Percentiles rank a stretch among this genome's conserved stretches.
phyloP scores from a whole-genome alignment of 2,329 filamentous ascomycete genomes.

The Ophidiomyces ophidiicola region DNA sequence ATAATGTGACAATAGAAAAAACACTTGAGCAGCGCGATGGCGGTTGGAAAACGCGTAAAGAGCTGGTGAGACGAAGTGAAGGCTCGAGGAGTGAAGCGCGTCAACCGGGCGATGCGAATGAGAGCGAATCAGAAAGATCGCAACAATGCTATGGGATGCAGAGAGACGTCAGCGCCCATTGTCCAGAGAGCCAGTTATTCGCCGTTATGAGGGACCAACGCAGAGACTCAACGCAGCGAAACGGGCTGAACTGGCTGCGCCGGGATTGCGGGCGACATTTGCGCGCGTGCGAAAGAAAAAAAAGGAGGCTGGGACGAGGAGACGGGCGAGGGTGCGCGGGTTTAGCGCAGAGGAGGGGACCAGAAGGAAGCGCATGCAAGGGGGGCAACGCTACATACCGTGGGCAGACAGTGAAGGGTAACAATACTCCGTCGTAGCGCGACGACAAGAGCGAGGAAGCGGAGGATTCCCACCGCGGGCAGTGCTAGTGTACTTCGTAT shows the following conservation, averaged over 20 bases:
- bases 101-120: constrained; percentile 1
- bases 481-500: too few relatives aligned
- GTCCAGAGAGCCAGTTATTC: not conserved
- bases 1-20: constrained; percentile 5
- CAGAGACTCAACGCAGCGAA: constrained; percentile 3
- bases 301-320: constrained; percentile 7
- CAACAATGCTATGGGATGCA: not conserved
- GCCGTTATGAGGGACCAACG: not conserved
- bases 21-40: constrained; percentile 4
- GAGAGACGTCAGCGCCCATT: constrained; percentile 3
- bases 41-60: not conserved
- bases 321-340: constrained; percentile 6
- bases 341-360: constrained; percentile 7
- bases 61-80: constrained; percentile 2
- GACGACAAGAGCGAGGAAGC: not conserved
- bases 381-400: constrained; percentile 3
- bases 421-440: constrained; percentile 1
- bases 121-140: constrained; percentile 1
- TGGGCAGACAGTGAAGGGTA: too few relatives aligned
- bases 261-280: not conserved
- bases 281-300: constrained; percentile 1
- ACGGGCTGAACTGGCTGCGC: constrained; percentile 1
- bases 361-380: not conserved
- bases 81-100: constrained; percentile 9
- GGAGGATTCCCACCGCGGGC: constrained; percentile 6